Percentiles rank a stretch among this genome's conserved stretches.
phyloP scores from a whole-genome alignment of 129 eudicot genomes.

The Lonicera japonica region DNA sequence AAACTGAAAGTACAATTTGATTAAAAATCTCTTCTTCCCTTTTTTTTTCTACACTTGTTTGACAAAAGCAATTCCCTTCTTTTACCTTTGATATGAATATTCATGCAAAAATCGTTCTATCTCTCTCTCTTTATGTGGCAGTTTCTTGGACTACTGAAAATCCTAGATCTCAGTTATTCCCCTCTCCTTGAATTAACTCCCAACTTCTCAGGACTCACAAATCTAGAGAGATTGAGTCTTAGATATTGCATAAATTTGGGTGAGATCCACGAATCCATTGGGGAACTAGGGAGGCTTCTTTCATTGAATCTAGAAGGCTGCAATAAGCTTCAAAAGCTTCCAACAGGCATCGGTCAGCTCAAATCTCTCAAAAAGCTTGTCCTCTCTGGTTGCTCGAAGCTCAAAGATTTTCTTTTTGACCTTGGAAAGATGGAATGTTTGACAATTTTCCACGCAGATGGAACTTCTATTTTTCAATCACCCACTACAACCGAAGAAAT shows the following conservation, averaged over 20 bases:
- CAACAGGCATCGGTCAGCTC: background rate
- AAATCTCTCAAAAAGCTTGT: slow-evolving; percentile 8
- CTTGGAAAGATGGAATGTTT: slow-evolving; percentile 3
- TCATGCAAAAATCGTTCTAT: too few relatives aligned
- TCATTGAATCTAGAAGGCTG: slow-evolving; percentile 17
- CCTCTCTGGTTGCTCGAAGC: slow-evolving; percentile 24
- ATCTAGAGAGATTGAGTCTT: slow-evolving; percentile 18
- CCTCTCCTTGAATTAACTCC: slow-evolving; percentile 9
- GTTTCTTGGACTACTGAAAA: slow-evolving; percentile 5
- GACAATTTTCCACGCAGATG: slow-evolving; percentile 6
- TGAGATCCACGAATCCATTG: slow-evolving; percentile 17
- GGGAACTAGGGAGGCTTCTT: slow-evolving; percentile 1
- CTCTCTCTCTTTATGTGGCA: background rate
- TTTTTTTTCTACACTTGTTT: background rate
- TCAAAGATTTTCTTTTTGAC: slow-evolving; percentile 2
- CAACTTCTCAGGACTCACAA: slow-evolving; percentile 9
- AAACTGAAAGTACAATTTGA: background rate
- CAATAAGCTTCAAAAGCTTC: slow-evolving; percentile 12
- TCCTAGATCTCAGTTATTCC: slow-evolving; percentile 17
- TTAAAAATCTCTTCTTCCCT: background rate
- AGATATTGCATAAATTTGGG: slow-evolving; percentile 2
- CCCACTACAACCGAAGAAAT: background rate
- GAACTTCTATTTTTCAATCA: background rate
- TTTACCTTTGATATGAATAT: background rate
- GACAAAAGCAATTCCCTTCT: background rate